Conservation (phyloP, 192 early-diverging fungal species). For the Coemansia sp. region DNA sequence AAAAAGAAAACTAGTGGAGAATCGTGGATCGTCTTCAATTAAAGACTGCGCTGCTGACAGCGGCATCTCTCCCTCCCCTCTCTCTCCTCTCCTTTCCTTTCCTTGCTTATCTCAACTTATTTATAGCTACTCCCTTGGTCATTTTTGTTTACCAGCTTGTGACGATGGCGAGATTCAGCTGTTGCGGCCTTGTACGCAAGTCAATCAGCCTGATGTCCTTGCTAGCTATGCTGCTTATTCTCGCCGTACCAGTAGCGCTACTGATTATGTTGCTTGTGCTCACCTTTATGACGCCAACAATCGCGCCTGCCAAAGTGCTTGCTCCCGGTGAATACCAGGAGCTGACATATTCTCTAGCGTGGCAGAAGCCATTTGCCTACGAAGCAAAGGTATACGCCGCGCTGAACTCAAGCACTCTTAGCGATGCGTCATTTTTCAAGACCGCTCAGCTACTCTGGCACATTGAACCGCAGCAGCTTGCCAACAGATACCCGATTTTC, state of each 20-base stretch:
- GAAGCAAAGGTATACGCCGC: conserved; percentile 17
- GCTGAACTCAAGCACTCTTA: neutral
- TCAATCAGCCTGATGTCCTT: too few species aligned
- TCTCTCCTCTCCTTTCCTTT: neutral
- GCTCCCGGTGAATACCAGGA: neutral
- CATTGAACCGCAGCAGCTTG: neutral
- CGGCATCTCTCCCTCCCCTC: neutral
- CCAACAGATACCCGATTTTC: conserved; percentile 11
- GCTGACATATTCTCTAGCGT: neutral
- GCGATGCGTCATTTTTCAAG: conserved; percentile 3
- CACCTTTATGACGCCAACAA: neutral
- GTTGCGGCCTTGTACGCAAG: too few species aligned
- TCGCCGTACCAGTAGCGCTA: too few species aligned
- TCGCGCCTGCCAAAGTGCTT: neutral
- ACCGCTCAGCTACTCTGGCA: too few species aligned
- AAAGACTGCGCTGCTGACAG: neutral
- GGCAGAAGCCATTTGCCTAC: conserved; percentile 30
- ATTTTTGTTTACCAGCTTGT: neutral
- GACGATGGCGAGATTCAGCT: too few species aligned
- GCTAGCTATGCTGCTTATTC: too few species aligned
- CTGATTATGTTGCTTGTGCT: neutral
- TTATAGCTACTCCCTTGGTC: neutral
- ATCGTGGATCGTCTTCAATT: neutral
- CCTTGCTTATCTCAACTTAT: neutral
- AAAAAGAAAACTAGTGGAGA: neutral